These are phyloP conservation scores for Aspergillus felis DNA, from an alignment of 2,329 filamentous ascomycete genomes.

Conservation along the genomic window DNA sequence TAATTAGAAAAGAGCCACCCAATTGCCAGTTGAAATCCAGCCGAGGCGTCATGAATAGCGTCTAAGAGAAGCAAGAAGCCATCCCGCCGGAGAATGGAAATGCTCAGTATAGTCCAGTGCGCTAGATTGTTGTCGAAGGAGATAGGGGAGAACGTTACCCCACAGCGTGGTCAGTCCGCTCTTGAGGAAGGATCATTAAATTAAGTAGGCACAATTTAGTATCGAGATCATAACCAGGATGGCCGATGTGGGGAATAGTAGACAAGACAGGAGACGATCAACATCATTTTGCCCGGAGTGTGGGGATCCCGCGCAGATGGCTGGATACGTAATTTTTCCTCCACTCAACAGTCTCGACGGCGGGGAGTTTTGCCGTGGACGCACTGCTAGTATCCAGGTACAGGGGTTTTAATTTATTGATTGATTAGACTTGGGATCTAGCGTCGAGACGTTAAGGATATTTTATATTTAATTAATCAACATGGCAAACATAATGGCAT, in stretches of 20 bases:
- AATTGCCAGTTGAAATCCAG: not conserved
- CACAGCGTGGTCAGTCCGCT: not conserved
- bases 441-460: too few species aligned
- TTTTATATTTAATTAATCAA: too few species aligned
- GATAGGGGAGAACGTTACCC: not conserved
- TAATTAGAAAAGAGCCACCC: not conserved
- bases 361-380: conserved; percentile 1
- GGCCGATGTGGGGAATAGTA: not conserved
- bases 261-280: not conserved
- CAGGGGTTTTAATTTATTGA: not conserved
- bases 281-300: not conserved
- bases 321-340: conserved; percentile 4
- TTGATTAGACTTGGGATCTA: not conserved
- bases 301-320: not conserved
- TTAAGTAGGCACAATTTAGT: not conserved
- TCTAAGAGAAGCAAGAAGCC: not conserved
- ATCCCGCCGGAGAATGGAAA: not conserved
- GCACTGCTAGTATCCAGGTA: not conserved
- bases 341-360: conserved; percentile 6
- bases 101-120: not conserved
- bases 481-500: too few species aligned
- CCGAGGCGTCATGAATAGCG: not conserved
- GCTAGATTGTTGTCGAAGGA: not conserved
- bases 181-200: not conserved
- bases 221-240: not conserved